Base-by-base conservation (phyloP, 2,329 filamentous ascomycete genomes). In the Calonectria pteridis region DNA sequence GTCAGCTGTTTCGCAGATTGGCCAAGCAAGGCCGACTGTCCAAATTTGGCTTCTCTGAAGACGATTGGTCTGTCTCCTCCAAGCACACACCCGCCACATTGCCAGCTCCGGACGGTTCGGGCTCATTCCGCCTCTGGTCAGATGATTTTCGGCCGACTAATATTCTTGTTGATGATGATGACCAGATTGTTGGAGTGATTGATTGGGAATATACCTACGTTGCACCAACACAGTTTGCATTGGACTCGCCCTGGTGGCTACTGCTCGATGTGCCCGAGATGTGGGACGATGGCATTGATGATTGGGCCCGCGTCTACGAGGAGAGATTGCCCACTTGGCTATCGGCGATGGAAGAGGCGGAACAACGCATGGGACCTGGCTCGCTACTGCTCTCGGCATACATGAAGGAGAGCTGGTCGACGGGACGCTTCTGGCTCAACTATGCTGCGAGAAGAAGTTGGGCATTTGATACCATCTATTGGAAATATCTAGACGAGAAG, bases 121-220 rank as follows among this genome's bases (percentile, higher is more conserved):
- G 71, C 64, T 67, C 50, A 10, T 81, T 81, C 62, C 75, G 74
- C 4, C 76, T 86, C 20, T 86, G 79, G 76, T 76, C 69, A 37
- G 84, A 86, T 64, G 83, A 86, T 69, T 78, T 85, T 9, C 75
- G 79, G 3, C 74, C 83, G 0, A 72, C 49, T 14, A 85, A 83
- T 66, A 71, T 85, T 13, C 77, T 86, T 3, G 10, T 85, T 1
- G 73, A 82, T 33, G 74, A 81, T 3, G 43, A 76, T 14, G 71
- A 82, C 13, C 26, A 77, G 6, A 70, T 83, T 23, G 69, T 77
- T 13, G 81, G 76, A 3, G 71, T 82, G 2, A 83, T 87, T 9
- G 85, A 87, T 69, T 86, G 84, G 84, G 85, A 87, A 75, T 84
- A 81, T 59, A 62, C 82, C 0, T 85, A 85, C 63, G 77, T 64